Conservation (phyloP, 257 asterid genomes). For the Nicotiana noctiflora region DNA sequence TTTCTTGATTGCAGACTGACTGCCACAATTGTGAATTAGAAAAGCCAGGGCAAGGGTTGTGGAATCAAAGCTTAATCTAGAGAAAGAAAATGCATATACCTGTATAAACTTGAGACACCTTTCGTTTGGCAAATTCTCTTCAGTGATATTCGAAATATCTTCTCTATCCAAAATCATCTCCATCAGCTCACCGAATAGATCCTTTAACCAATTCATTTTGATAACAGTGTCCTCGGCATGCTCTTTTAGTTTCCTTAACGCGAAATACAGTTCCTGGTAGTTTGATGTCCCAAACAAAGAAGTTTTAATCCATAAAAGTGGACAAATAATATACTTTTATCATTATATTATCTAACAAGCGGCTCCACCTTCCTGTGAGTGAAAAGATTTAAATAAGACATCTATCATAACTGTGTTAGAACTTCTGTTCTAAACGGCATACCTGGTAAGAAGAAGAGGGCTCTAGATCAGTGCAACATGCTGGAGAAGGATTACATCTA, state of each 20-base stretch:
- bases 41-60: background rate
- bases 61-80: background rate
- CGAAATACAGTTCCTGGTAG: slow-evolving; percentile 51
- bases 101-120: slow-evolving; percentile 31
- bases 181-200: slow-evolving; percentile 41
- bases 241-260: slow-evolving; percentile 54
- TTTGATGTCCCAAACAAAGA: slow-evolving; percentile 1
- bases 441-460: slow-evolving; percentile 75
- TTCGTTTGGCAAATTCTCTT: slow-evolving; percentile 24
- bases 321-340: background rate
- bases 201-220: slow-evolving; percentile 38
- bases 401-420: background rate
- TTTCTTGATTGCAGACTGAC: background rate
- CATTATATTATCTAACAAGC: background rate
- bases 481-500: slow-evolving; percentile 21
- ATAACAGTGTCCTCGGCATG: slow-evolving; percentile 39
- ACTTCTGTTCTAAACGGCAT: slow-evolving; percentile 1
- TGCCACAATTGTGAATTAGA: background rate
- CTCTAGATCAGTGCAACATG: slow-evolving; percentile 19
- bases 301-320: slow-evolving; percentile 5
- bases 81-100: slow-evolving; percentile 24
- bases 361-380: background rate
- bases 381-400: background rate
- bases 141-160: slow-evolving; percentile 18
- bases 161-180: slow-evolving; percentile 38